Conservation (phyloP, 1,284 basidiomycete species). For the Leccinum pachyderme region DNA sequence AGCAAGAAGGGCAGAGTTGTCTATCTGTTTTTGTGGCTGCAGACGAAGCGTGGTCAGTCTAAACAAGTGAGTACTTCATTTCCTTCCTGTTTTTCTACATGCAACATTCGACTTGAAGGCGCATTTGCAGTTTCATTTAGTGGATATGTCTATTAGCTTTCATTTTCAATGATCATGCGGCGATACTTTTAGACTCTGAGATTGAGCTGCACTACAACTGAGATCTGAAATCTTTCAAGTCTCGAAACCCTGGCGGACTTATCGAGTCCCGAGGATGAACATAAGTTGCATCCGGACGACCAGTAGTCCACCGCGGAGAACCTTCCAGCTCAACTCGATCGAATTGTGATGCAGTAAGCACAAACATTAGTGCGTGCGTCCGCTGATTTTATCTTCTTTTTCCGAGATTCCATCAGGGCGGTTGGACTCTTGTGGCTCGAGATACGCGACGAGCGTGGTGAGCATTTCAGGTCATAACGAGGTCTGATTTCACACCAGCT, state of each 20-base stretch:
- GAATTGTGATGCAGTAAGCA: neutral
- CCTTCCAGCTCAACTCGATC: neutral
- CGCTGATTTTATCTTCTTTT: neutral
- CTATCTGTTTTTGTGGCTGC: conserved; percentile 85
- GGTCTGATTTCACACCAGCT: neutral
- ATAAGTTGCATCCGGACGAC: neutral
- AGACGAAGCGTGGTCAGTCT: conserved; percentile 83
- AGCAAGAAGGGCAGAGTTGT: conserved; percentile 50
- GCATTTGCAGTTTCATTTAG: neutral
- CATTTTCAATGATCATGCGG: neutral
- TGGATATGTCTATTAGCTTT: neutral
- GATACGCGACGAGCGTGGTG: neutral
- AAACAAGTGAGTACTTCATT: conserved; percentile 62
- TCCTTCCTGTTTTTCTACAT: neutral
- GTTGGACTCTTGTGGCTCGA: neutral
- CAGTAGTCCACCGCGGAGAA: neutral
- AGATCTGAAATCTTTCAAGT: neutral
- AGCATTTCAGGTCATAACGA: neutral
- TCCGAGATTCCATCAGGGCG: neutral
- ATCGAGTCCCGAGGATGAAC: neutral
- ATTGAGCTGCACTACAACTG: neutral
- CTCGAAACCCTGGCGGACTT: neutral
- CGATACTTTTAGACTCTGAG: neutral
- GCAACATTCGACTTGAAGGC: neutral
- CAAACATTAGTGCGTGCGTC: neutral